Evolutionary conservation across 1,284 basidiomycete genomes (phyloP), one percentile per base, ranked within the genome.

Genomic region (Ceratobasidium sp.): DNA sequence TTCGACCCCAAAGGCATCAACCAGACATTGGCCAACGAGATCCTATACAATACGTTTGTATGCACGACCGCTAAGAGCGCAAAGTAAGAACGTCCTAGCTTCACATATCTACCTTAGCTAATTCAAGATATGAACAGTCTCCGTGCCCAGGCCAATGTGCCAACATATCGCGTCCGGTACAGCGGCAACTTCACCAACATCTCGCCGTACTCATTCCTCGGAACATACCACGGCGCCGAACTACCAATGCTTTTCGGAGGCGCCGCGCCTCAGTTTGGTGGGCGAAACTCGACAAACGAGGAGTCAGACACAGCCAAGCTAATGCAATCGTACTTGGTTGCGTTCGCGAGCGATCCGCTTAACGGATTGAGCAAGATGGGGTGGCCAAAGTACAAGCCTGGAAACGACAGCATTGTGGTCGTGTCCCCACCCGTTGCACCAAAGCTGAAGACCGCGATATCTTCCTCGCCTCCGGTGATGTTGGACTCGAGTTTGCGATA

Each of bases 311-410:
- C 53, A 33, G 44, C 28, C 23, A 26, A n/a, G 26, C 51, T 40
- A 4, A 40, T 55, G 46, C 51, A 53, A 42, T 55, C 49, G 67
- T 60, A 60, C 39, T 20, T 70, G 15, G 51, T 70, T 70, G 68
- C 51, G 18, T 56, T 70, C 33, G 68, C 51, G 20, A 51, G n/a
- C 49, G 68, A 39, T 42, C 68, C 51, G 9, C 46, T 18, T 15
- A 18, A 40, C 13, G 33, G 68, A 40, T 40, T 70, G 51, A 56
- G 33, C 9, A 39, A 70, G 18, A 12, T 51, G 23, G 68, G 49
- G 39, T 55, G 68, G 51, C 53, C 49, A 33, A 33, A 13, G 67
- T 51, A 69, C 28, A 70, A 55, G 53, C 68, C 68, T 40, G 51
- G 33, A 33, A 33, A 33, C 33, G 33, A 33, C 33, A 33, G 33